A percentile compares a stretch with the other conserved stretches of the same genome.
Evolutionary conservation across 495 filamentous ascomycete species (phyloP).

Genomic region (Xylaria intraflava): DNA sequence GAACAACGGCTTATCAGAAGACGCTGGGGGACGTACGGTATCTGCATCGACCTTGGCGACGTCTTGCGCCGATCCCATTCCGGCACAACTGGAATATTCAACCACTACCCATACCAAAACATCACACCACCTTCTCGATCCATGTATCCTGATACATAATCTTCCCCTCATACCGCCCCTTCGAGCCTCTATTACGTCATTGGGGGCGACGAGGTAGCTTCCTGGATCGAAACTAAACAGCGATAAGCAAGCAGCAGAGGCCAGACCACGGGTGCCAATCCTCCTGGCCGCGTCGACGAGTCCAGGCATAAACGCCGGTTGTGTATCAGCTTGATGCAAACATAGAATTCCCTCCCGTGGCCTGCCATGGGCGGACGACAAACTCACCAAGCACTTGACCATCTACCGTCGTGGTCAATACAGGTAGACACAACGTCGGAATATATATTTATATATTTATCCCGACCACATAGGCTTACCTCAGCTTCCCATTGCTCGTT

Average conservation of each 20-base stretch:
- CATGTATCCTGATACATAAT: background rate
- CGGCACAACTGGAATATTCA: background rate
- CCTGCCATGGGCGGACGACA: background rate
- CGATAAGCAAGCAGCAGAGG: background rate
- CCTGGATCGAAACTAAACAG: background rate
- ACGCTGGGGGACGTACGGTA: background rate
- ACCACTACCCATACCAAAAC: background rate
- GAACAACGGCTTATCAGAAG: background rate
- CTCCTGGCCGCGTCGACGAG: background rate
- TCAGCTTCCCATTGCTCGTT: slow-evolving; percentile 6
- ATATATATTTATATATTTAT: background rate
- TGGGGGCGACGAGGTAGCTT: background rate
- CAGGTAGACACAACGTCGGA: background rate
- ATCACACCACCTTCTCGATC: background rate
- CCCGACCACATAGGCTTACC: slow-evolving; percentile 2
- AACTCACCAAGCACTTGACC: background rate
- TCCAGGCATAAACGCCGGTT: background rate
- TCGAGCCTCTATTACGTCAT: background rate
- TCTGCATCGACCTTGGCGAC: background rate
- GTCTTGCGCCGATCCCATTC: background rate
- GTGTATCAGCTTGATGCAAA: background rate
- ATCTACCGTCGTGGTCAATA: background rate
- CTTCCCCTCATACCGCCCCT: background rate
- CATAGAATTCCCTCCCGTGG: background rate
- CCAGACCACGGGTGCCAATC: background rate